These are phyloP conservation scores for Fusarium dlaminii DNA, from an alignment of 2,329 filamentous ascomycete species.

Conservation along the genomic window DNA sequence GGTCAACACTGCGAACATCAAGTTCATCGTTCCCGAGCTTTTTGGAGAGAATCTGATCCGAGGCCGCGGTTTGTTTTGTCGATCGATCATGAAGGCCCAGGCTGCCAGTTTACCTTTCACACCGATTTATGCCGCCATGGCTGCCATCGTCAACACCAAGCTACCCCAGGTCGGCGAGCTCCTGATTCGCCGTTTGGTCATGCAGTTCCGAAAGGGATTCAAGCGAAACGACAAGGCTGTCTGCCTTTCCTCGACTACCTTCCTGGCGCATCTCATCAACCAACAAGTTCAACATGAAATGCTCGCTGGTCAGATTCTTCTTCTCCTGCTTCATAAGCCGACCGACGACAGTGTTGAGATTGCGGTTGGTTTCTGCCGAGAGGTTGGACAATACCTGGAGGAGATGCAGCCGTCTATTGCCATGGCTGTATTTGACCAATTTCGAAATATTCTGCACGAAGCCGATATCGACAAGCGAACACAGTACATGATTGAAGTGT, in stretches of 20 bases:
- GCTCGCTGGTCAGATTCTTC: conserved; percentile 88
- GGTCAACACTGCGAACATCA: conserved; percentile 98
- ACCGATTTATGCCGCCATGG: conserved; percentile 95
- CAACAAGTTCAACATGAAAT: conserved; percentile 96
- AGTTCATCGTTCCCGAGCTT: conserved; percentile 93
- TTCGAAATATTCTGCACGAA: conserved; percentile 94
- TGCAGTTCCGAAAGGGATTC: conserved; percentile 96
- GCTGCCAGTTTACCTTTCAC: conserved; percentile 95
- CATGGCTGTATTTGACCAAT: conserved; percentile 92
- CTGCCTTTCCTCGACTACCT: conserved; percentile 90
- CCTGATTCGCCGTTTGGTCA: conserved; percentile 82
- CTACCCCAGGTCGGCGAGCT: conserved; percentile 94
- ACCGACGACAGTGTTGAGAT: conserved; percentile 99
- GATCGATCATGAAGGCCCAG: conserved; percentile 98
- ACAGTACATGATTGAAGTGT: conserved; percentile 99
- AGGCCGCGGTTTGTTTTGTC: conserved; percentile 90
- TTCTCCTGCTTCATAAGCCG: conserved; percentile 92
- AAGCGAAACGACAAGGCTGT: conserved; percentile 97
- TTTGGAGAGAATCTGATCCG: conserved; percentile 95
- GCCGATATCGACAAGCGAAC: conserved; percentile 96
- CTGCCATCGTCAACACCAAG: conserved; percentile 97
- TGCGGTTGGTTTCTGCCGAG: conserved; percentile 89
- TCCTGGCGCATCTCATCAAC: conserved; percentile 94
- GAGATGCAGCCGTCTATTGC: conserved; percentile 93
- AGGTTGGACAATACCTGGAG: conserved; percentile 93